phyloP scores from a whole-genome alignment of 164 flowering plant genomes.

The Warburgia ugandensis region DNA sequence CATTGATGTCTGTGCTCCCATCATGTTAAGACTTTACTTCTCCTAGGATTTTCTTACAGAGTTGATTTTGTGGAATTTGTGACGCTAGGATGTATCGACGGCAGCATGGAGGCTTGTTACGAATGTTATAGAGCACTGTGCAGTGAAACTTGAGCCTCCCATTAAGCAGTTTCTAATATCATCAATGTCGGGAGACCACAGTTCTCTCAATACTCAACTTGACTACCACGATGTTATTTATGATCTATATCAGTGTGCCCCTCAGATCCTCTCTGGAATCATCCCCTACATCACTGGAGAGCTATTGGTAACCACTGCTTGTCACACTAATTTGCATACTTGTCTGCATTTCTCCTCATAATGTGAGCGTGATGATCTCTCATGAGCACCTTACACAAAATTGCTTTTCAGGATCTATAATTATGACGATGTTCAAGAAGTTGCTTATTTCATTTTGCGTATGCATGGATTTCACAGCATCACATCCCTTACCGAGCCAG shows the following conservation, averaged over 20 bases:
- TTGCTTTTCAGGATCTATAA: no score
- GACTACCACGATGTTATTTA: conserved; percentile 84
- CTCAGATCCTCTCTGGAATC: conserved; percentile 70
- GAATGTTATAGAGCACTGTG: conserved; percentile 77
- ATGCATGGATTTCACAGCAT: no score
- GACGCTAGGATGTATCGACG: conserved; percentile 41
- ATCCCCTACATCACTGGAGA: conserved; percentile 85
- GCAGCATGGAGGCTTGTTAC: conserved; percentile 91
- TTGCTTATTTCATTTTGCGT: no score
- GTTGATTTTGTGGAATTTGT: conserved; percentile 21
- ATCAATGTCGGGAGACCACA: conserved; percentile 73
- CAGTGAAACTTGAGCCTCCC: conserved; percentile 76
- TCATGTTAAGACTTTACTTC: conserved; percentile 8
- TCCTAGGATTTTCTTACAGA: conserved; percentile 2
- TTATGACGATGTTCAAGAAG: no score
- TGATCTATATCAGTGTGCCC: conserved; percentile 83
- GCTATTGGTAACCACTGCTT: conserved; percentile 59
- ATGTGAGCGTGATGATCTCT: not conserved
- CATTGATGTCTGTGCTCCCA: conserved; percentile 3
- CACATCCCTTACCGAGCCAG: no score
- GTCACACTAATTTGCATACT: not conserved
- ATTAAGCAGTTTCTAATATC: conserved; percentile 82
- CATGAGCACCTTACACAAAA: not conserved
- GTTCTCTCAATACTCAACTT: conserved; percentile 32
- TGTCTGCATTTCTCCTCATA: not conserved